Evolutionary conservation across 768 basidiomycete genomes (phyloP).

Genomic region (Holtermanniella nyarrowii): DNA sequence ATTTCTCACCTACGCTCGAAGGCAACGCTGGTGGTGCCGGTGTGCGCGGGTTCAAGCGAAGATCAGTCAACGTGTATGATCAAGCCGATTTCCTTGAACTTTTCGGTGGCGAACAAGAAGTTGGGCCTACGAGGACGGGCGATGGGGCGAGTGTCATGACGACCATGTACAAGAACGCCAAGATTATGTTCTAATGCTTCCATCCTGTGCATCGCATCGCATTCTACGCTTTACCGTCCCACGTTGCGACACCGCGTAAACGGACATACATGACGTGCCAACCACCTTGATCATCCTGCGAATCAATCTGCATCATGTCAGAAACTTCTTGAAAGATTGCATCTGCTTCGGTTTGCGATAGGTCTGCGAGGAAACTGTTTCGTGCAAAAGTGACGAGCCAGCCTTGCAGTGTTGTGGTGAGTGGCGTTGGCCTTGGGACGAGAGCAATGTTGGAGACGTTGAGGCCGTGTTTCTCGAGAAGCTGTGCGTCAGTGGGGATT

Average conservation of each 20-base stretch:
- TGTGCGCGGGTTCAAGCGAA: conserved; percentile 66
- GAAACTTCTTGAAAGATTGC: conserved; percentile 57
- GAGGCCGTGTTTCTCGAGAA: conserved; percentile 18
- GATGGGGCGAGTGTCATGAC: conserved; percentile 84
- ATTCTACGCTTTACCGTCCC: too few relatives aligned
- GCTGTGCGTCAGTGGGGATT: conserved; percentile 44
- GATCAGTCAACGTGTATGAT: conserved; percentile 68
- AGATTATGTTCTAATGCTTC: conserved; percentile 79
- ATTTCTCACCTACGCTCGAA: conserved; percentile 60
- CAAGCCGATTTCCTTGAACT: conserved; percentile 82
- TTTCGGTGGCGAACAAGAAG: conserved; percentile 53
- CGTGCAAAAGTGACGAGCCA: conserved; percentile 64
- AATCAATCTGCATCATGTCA: conserved; percentile 14
- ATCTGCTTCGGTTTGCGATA: conserved; percentile 50
- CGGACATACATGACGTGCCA: conserved; percentile 64
- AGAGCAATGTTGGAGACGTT: conserved; percentile 15
- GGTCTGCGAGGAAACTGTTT: conserved; percentile 50
- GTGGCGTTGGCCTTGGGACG: conserved; percentile 39
- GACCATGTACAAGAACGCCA: conserved; percentile 85
- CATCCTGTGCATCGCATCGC: too few relatives aligned
- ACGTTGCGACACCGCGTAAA: conserved; percentile 52
- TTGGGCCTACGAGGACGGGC: conserved; percentile 56
- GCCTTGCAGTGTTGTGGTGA: conserved; percentile 42
- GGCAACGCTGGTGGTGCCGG: conserved; percentile 56
- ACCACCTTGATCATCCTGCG: conserved; percentile 35